Conservation (phyloP, 306 rosid genomes). For the Fragaria iinumae region DNA sequence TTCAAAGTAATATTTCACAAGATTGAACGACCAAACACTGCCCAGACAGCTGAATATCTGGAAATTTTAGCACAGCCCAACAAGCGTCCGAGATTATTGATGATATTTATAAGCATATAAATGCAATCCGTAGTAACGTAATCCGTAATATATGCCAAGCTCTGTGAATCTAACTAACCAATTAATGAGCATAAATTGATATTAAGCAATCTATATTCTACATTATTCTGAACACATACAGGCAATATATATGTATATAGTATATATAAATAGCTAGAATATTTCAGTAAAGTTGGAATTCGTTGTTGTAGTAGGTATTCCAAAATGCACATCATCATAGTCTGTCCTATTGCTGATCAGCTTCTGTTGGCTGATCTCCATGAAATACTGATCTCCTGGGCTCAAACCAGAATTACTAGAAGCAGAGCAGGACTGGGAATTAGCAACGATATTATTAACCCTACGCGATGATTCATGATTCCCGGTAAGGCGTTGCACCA, state of each 20-base stretch:
- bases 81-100: too few species aligned
- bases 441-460: not conserved
- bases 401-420: not conserved
- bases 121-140: too few species aligned
- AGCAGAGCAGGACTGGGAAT: slow-evolving; percentile 5
- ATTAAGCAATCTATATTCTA: not conserved
- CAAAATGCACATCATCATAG: not conserved
- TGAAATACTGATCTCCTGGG: slow-evolving; percentile 4
- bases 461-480: not conserved
- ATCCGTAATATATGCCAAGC: too few species aligned
- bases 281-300: not conserved
- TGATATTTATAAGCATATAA: too few species aligned
- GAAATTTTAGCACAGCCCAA: too few species aligned
- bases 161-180: too few species aligned
- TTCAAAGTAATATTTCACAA: too few species aligned
- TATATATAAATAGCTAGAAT: not conserved
- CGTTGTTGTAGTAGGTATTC: not conserved
- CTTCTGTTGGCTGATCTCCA: not conserved
- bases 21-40: too few species aligned
- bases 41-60: too few species aligned
- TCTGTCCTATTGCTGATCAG: not conserved
- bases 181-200: not conserved
- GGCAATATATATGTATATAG: not conserved
- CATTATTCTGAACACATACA: not conserved
- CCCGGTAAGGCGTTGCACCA: slow-evolving; percentile 46